Percentiles rank a stretch among this genome's conserved stretches.
phyloP scores from a whole-genome alignment of 2,329 filamentous ascomycete genomes.

The Didymella glomerata region DNA sequence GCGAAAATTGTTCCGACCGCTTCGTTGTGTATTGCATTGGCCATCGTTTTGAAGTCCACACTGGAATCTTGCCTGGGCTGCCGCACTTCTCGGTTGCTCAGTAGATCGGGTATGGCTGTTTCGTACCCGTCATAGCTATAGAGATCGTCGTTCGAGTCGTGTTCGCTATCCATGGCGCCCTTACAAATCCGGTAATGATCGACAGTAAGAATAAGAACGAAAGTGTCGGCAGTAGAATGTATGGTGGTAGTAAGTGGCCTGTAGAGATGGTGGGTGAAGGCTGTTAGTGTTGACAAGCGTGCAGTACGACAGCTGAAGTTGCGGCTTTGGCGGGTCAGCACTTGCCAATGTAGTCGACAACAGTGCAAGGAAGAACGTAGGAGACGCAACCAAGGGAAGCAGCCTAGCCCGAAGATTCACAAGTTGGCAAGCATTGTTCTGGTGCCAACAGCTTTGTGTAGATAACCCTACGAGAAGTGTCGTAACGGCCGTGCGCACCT shows the following conservation, averaged over 20 bases:
- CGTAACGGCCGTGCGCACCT: background rate
- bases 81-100: background rate
- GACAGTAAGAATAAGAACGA: background rate
- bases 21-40: background rate
- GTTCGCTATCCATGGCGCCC: background rate
- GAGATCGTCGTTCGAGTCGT: constrained; percentile 1
- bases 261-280: background rate
- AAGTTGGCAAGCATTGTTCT: background rate
- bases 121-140: constrained; percentile 2
- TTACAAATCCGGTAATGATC: too few relatives aligned
- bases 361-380: background rate
- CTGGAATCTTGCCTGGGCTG: constrained; percentile 7
- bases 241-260: background rate
- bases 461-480: background rate
- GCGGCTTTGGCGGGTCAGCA: background rate
- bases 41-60: background rate
- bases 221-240: background rate
- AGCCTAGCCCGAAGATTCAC: background rate
- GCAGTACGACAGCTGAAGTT: background rate
- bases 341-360: background rate
- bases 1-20: constrained; percentile 1
- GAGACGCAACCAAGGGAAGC: background rate
- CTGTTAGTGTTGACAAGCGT: background rate
- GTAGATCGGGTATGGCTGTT: background rate
- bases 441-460: background rate